Evolutionary conservation across 306 rosid species (phyloP).

Genomic region (Cicer arietinum): DNA sequence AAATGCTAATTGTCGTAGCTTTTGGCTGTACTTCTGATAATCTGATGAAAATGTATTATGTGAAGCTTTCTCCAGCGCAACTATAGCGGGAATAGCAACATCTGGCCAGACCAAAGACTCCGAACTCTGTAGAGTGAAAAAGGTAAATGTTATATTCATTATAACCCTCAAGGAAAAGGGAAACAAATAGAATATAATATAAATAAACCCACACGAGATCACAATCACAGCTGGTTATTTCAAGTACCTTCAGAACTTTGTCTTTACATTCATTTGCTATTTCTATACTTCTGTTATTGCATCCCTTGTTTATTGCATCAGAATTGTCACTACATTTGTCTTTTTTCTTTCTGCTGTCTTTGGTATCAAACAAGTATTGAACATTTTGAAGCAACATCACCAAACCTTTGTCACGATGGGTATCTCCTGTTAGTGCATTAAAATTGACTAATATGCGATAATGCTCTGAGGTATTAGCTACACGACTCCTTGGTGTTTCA

Average conservation of each 20-base stretch:
- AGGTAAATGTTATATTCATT: slow-evolving; percentile 34
- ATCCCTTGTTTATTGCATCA: slow-evolving; percentile 50
- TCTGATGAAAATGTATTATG: slow-evolving; percentile 71
- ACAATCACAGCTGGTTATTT: slow-evolving; percentile 20
- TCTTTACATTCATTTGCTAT: slow-evolving; percentile 52
- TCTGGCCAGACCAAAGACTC: slow-evolving; percentile 85
- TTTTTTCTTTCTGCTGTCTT: slow-evolving; percentile 45
- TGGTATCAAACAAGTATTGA: slow-evolving; percentile 59
- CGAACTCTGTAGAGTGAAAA: slow-evolving; percentile 55
- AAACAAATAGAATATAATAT: slow-evolving; percentile 24
- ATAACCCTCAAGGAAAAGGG: slow-evolving; percentile 32
- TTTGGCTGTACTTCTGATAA: slow-evolving; percentile 84
- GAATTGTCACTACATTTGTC: slow-evolving; percentile 59
- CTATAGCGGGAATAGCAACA: slow-evolving; percentile 76
- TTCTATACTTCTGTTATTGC: slow-evolving; percentile 49
- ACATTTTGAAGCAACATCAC: slow-evolving; percentile 74
- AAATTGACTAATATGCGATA: slow-evolving; percentile 58
- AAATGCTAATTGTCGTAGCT: slow-evolving; percentile 72
- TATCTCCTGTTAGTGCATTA: slow-evolving; percentile 71
- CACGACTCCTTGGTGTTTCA: slow-evolving; percentile 80
- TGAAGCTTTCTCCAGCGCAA: slow-evolving; percentile 84
- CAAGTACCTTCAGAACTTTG: slow-evolving; percentile 65
- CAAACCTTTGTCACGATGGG: slow-evolving; percentile 79
- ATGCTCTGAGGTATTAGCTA: slow-evolving; percentile 59
- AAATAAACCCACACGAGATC: slow-evolving; percentile 24